These are phyloP conservation scores for Fusarium sp. DNA, from an alignment of 2,329 filamentous ascomycete genomes.

Conservation along the genomic window DNA sequence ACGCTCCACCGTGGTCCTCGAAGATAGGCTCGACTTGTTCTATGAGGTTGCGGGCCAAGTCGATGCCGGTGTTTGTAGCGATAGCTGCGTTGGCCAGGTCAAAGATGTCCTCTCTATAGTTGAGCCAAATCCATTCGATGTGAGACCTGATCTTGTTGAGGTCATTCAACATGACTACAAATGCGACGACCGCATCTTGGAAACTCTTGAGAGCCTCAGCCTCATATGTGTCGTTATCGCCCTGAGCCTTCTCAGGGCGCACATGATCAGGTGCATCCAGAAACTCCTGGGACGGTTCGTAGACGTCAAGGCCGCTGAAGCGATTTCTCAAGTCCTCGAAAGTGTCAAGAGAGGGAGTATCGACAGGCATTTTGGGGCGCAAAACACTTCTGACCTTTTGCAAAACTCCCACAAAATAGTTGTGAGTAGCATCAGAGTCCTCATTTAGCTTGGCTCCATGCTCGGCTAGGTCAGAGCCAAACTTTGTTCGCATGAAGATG, in stretches of 20 bases:
- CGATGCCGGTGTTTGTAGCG: constrained; percentile 55
- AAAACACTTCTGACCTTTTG: constrained; percentile 53
- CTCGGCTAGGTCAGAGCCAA: constrained; percentile 40
- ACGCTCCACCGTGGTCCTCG: not conserved
- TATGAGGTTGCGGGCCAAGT: constrained; percentile 52
- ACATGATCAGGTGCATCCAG: constrained; percentile 47
- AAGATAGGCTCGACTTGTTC: constrained; percentile 47
- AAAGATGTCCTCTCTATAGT: too few relatives aligned
- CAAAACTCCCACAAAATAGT: constrained; percentile 54
- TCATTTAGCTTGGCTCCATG: constrained; percentile 28
- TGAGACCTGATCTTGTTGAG: constrained; percentile 49
- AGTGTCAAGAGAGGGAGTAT: constrained; percentile 32
- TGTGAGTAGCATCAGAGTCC: constrained; percentile 49
- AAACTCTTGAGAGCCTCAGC: constrained; percentile 46
- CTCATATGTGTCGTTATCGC: constrained; percentile 47
- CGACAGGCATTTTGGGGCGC: constrained; percentile 31
- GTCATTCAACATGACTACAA: constrained; percentile 49
- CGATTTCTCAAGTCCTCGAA: not conserved
- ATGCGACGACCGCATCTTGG: constrained; percentile 50
- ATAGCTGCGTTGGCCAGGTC: constrained; percentile 51
- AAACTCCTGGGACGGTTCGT: constrained; percentile 48
- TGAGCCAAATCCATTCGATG: too few relatives aligned
- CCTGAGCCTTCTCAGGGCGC: not conserved
- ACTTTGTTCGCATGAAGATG: constrained; percentile 54
- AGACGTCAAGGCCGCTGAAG: not conserved